phyloP scores from a whole-genome alignment of 2,329 filamentous ascomycete species.

The Alternaria postmessia region DNA sequence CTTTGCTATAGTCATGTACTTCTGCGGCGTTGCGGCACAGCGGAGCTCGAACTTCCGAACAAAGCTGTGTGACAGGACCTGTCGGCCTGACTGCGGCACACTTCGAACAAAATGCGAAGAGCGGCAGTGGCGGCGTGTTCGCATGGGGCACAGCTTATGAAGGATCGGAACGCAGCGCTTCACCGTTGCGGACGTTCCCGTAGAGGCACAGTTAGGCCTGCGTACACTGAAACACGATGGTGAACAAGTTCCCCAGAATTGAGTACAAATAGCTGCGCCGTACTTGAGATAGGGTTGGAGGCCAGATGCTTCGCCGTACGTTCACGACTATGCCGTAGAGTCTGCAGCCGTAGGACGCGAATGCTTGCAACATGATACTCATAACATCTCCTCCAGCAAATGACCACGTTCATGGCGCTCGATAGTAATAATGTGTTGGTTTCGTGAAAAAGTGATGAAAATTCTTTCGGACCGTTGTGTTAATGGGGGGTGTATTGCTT shows the following conservation, averaged over 20 bases:
- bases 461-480: not conserved
- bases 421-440: not conserved
- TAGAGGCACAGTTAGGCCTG: not conserved
- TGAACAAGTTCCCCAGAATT: not conserved
- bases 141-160: constrained; percentile 13
- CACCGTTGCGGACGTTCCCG: constrained; percentile 13
- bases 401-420: not conserved
- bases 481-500: not conserved
- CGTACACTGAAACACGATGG: not conserved
- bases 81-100: not conserved
- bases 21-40: constrained; percentile 1
- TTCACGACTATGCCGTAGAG: not conserved
- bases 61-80: not conserved
- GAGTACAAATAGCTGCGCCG: not conserved
- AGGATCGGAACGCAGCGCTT: constrained; percentile 7
- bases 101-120: not conserved
- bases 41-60: not conserved
- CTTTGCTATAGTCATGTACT: not conserved
- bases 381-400: not conserved
- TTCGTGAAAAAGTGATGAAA: not conserved
- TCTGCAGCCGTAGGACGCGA: not conserved
- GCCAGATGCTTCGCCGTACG: not conserved
- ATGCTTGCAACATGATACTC: not conserved
- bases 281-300: not conserved
- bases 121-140: constrained; percentile 8